Evolutionary conservation across 768 basidiomycete species (phyloP), one percentile per base, ranked within the genome.

Genomic region (Tricholomella constricta): DNA sequence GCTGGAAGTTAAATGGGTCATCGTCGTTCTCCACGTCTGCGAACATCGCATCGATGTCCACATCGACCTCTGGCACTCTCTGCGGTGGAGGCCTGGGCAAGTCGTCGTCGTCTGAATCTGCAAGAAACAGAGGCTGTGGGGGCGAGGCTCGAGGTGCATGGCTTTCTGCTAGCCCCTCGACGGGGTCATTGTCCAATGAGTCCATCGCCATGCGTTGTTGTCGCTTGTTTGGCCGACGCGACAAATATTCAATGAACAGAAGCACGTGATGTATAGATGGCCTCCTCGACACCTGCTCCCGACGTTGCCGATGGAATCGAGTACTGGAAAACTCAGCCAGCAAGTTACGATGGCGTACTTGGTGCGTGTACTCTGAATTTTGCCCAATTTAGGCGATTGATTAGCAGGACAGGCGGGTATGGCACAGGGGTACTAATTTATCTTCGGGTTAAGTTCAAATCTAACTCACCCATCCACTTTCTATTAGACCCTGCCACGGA

Each of bases 261-360:
- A 17, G 1, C 54, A 61, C 45, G 57, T 58, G 52, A 57, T 36
- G 38, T 49, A 29, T 35, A 54, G 57, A 55, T 52, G 31, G 31
- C 46, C 11, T 51, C 49, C 56, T 64, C 37, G 20, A 40, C 62
- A n/a, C 65, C 69, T 32, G 69, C 72, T 42, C 84, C 91, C 0
- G 77, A 87, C 52, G 75, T 93, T 25, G 71, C 88, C 52, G 82
- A 86, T 32, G 91, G 96, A 14, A 83, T 98, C 38, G 74, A 82
- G 19, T 98, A 97, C 67, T 98, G 96, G 96, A 79, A 77, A 19
- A 75, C 75, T 1, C 89, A 93, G 58, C 85, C 89, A 7, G 90
- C 94, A 3, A 89, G 74, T 54, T 80, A 89, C 26, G 85, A 97
- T 63, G 93, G 95, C 41, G 95, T 98, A 8, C 80, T 98, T 23